Evolutionary conservation across 306 rosid species (phyloP).

Genomic region (Purshia tridentata): DNA sequence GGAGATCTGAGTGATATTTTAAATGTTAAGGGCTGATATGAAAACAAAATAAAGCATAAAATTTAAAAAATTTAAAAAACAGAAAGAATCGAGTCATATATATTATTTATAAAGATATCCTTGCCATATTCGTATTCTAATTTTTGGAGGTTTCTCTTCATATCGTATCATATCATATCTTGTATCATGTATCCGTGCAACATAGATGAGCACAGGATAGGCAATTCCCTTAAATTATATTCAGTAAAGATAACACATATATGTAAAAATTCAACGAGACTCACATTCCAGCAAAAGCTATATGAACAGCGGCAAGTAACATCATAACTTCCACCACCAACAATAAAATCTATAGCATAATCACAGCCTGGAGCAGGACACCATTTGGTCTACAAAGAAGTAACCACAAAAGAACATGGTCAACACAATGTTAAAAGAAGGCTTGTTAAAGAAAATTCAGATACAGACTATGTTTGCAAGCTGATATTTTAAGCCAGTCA

Average conservation of each 20-base stretch:
- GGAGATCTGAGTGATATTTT: neutral
- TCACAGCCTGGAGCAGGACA: conserved; percentile 98
- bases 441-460: neutral
- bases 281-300: conserved; percentile 92
- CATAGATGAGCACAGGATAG: neutral
- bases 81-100: no score
- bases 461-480: neutral
- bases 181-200: neutral
- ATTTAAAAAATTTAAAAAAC: neutral
- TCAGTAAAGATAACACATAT: neutral
- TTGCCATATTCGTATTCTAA: neutral
- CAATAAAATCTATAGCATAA: conserved; percentile 78
- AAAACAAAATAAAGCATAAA: neutral
- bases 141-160: neutral
- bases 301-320: conserved; percentile 83
- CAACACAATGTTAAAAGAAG: neutral
- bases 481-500: neutral
- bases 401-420: neutral
- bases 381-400: conserved; percentile 68
- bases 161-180: neutral
- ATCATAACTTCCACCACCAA: conserved; percentile 87
- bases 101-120: neutral
- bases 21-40: neutral
- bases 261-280: conserved; percentile 10
- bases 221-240: neutral